Evolutionary conservation across 306 rosid genomes (phyloP).

Genomic region (Argentina anserina): DNA sequence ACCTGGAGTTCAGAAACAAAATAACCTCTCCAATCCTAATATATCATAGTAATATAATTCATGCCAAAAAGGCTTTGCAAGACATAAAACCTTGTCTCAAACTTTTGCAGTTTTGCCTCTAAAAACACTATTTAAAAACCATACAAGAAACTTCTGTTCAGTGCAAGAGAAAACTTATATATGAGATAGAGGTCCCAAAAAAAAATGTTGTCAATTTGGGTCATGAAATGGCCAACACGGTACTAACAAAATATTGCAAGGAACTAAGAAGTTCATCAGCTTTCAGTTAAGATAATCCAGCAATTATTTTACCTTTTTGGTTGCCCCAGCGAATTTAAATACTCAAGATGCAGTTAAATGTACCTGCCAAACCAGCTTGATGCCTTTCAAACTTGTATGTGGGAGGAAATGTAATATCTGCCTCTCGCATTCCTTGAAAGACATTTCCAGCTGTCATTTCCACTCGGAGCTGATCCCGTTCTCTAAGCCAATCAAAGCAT

Average conservation of each 20-base stretch:
- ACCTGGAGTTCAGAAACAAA: conserved; percentile 8
- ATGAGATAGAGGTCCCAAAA: conserved; percentile 1
- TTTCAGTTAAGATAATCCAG: conserved; percentile 2
- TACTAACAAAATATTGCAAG: background rate
- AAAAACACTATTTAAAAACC: background rate
- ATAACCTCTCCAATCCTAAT: background rate
- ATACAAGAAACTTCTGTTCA: background rate
- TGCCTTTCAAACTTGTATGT: conserved; percentile 94
- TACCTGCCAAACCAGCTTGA: conserved; percentile 96
- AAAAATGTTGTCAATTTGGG: background rate
- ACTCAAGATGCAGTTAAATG: conserved; percentile 7
- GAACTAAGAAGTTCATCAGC: conserved; percentile 1
- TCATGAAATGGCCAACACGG: background rate
- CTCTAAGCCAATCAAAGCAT: conserved; percentile 96
- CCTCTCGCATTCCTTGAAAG: conserved; percentile 99
- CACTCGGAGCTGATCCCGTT: conserved; percentile 90
- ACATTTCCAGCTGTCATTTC: conserved; percentile 97
- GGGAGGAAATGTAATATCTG: conserved; percentile 81
- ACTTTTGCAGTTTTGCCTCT: too few relatives aligned
- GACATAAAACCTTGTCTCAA: background rate
- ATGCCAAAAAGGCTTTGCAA: background rate
- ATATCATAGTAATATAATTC: background rate
- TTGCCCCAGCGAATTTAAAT: background rate
- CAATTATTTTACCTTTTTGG: background rate
- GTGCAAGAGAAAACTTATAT: conserved; percentile 8